Base-by-base conservation (phyloP, 176 grass and related monocot species). In the Microstegium vimineum region DNA sequence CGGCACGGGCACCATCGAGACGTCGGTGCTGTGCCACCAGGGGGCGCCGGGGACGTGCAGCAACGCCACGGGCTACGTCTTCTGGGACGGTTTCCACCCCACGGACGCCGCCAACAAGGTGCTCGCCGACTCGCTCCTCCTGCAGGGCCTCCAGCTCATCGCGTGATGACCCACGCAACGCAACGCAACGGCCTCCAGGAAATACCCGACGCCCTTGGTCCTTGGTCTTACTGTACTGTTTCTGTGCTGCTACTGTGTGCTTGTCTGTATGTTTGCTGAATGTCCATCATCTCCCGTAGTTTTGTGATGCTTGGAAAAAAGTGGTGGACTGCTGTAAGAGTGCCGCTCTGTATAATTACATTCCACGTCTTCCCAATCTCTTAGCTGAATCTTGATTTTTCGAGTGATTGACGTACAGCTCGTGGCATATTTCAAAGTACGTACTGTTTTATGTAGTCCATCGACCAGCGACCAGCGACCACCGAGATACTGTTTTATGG, bases 51-150 rank as follows among this genome's bases (percentile, higher is more conserved):
- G 95, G 71, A 98, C 92, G 60, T 98, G 95, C 88, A 32, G 60
- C 59, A 89, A 98, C 80, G 92, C 95, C 54, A 92, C 95, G 1
- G 92, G 90, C 0, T 98, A 95, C 77, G 92, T 98, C 52, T 98
- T 98, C 92, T 95, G 92, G 95, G 95, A 98, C 83, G 91, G 95
- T 4, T 89, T 95, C 89, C 95, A 98, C 88, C 95, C 95, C 45
- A 89, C 95, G 8, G 95, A 95, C 84, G 88, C 95, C n/a, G 90
- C 95, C 31, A 98, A 98, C 83, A 91, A 86, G 87, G 86, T 87
- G 78, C 76, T 98, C 78, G 85, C 92, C 68, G 88, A 90, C 81
- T 46, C 88, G 36, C 84, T 95, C 13, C 84, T 98, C 13, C 25
- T 94, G 10, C 90, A 91, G 82, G 92, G 95, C 6, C 84, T 98